A percentile compares a stretch with the other conserved stretches of the same genome.
Conservation (phyloP, 345 rosid species). For the Fremontodendron californicum region DNA sequence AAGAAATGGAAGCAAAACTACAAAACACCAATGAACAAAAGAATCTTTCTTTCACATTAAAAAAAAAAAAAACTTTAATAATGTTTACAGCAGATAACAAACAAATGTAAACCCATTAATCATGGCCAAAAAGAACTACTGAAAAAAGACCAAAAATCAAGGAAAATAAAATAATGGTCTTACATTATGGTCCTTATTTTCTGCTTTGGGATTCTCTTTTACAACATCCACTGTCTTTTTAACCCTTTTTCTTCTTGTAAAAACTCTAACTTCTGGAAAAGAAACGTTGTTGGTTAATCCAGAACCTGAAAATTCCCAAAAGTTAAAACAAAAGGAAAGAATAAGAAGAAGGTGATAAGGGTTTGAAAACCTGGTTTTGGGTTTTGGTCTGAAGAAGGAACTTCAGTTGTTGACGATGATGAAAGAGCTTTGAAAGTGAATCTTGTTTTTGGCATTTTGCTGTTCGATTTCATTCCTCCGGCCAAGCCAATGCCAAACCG, state of each 20-base stretch:
- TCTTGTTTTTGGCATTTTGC: conserved; percentile 31
- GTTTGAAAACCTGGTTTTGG: conserved; percentile 32
- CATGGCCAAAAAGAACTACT: background rate
- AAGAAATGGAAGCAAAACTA: background rate
- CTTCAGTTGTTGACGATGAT: conserved; percentile 10
- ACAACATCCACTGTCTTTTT: conserved; percentile 28
- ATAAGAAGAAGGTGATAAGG: background rate
- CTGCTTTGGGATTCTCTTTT: conserved; percentile 23
- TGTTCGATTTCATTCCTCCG: conserved; percentile 5
- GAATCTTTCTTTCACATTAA: background rate
- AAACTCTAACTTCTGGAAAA: conserved; percentile 38
- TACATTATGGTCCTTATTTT: conserved; percentile 28
- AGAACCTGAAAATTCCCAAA: conserved; percentile 7
- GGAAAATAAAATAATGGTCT: background rate
- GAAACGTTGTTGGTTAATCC: conserved; percentile 22
- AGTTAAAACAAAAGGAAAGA: background rate
- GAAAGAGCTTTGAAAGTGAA: conserved; percentile 25
- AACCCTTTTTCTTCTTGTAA: conserved; percentile 53
- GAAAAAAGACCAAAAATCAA: background rate
- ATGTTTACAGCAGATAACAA: background rate
- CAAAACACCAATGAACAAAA: background rate
- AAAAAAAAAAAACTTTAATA: background rate
- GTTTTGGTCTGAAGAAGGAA: conserved; percentile 21
- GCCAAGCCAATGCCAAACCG: background rate
- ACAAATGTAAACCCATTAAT: background rate